Evolutionary conservation across 1,284 basidiomycete species (phyloP).

Genomic region (Exobasidium rhododendri): DNA sequence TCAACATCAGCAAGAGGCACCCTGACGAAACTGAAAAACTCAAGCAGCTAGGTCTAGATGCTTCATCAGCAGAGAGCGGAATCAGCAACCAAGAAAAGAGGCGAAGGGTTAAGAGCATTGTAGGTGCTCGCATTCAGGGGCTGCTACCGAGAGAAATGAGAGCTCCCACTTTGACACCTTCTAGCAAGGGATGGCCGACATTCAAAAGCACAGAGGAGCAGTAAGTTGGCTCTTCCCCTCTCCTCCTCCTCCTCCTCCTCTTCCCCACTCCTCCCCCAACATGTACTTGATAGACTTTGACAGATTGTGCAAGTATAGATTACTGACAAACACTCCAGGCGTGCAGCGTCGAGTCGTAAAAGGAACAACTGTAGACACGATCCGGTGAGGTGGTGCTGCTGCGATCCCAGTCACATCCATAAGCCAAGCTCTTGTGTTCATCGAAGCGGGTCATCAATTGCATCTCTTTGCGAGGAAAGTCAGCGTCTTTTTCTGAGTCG

Average conservation of each 20-base stretch:
- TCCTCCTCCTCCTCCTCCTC: no score
- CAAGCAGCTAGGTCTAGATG: conserved; percentile 35
- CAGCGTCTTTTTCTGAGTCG: background rate
- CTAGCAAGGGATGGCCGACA: conserved; percentile 31
- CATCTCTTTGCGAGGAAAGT: conserved; percentile 25
- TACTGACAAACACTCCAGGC: no score
- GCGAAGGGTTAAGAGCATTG: conserved; percentile 32
- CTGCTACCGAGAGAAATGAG: conserved; percentile 51
- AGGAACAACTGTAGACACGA: conserved; percentile 81
- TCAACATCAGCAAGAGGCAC: conserved; percentile 40
- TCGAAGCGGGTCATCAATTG: conserved; percentile 65
- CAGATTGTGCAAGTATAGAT: no score
- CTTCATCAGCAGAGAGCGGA: background rate
- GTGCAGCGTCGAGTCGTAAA: conserved; percentile 85
- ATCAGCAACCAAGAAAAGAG: conserved; percentile 24
- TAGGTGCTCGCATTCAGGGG: conserved; percentile 38
- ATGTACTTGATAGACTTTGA: no score
- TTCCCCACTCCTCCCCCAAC: no score
- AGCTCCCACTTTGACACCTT: conserved; percentile 46
- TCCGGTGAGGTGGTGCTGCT: conserved; percentile 20
- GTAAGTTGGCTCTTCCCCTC: no score
- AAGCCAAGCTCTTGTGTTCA: conserved; percentile 78
- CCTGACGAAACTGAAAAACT: conserved; percentile 44
- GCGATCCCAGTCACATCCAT: conserved; percentile 92
- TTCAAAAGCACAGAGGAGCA: conserved; percentile 1